Evolutionary conservation across 2,329 filamentous ascomycete genomes (phyloP), one percentile per base, ranked within the genome.

Genomic region (Penicillium thymicola): DNA sequence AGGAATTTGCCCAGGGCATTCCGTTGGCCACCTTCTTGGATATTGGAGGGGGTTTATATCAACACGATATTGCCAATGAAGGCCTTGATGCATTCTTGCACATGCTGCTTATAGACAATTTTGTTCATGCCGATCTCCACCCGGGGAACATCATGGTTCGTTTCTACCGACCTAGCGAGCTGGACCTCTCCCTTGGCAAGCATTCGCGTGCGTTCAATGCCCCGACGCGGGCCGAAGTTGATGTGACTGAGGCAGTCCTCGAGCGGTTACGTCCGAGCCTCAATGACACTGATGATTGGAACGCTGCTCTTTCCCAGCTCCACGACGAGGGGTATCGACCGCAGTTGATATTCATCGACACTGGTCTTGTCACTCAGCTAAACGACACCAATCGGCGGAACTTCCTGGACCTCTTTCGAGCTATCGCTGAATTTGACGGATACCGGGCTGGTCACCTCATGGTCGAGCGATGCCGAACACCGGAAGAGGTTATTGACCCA

Each of bases 131-230:
- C 5, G 94, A 99, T 71, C 78, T 99, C 30, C 94, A 99, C 71
- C 94, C 94, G 0, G 94, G 94, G 27, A 99, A 99, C 72, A 97
- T 99, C 76, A 97, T 99, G 92, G 93, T 99, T 45, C 91, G 95
- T 61, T 99, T 99, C 78, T 97, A 97, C 75, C 87, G 93, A 67
- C 86, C 92, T 0, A 85, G 86, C 14, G 82, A 87, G 59, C 83
- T 93, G 0, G 84, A 88, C 47, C 78, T 95, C 1, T 79, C 80
- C 23, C 76, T 87, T 5, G 72, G 71, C 38, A 72, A 74, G 23
- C 73, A 79, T 54, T 76, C 72, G 4, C 73, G 71, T 25, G 73
- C 75, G 8, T 72, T 70, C 2, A 68, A 76, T 59, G 75, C 74
- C 14, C 74, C 78, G 37, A 73, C 78, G 1, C 69, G 82, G 38